Conservation (phyloP, 2,329 filamentous ascomycete genomes). For the Penicillium vulpinum region DNA sequence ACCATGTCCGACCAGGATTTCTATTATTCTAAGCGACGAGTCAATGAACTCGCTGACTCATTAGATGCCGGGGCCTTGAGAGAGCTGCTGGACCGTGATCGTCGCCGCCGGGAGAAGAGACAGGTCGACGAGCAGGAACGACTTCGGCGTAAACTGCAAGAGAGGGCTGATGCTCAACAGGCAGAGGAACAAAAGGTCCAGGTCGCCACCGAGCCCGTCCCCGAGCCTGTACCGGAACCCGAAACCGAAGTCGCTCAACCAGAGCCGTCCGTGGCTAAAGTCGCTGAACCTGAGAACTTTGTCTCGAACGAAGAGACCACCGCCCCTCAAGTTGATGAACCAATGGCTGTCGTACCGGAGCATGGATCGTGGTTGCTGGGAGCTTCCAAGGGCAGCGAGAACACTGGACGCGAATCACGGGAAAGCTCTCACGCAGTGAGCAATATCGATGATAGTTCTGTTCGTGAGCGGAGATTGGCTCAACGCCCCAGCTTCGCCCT, state of each 20-base stretch:
- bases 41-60: conserved; percentile 74
- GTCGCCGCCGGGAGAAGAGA: conserved; percentile 75
- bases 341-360: neutral
- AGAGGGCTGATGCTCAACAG: conserved; percentile 55
- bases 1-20: conserved; percentile 62
- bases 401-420: conserved; percentile 26
- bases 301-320: neutral
- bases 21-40: conserved; percentile 60
- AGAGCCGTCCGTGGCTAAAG: neutral
- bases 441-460: conserved; percentile 37
- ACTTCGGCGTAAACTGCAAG: conserved; percentile 50
- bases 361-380: conserved; percentile 37
- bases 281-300: neutral
- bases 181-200: conserved; percentile 48
- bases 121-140: conserved; percentile 67
- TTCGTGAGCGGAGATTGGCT: conserved; percentile 30
- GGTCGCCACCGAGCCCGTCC: neutral
- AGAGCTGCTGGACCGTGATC: conserved; percentile 87
- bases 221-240: neutral
- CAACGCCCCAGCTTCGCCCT: conserved; percentile 34
- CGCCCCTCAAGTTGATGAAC: conserved; percentile 8
- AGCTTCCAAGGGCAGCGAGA: conserved; percentile 31
- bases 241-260: neutral
- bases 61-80: conserved; percentile 81
- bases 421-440: conserved; percentile 35